Percentiles rank a stretch among this genome's conserved stretches.
phyloP scores from a whole-genome alignment of 2,329 filamentous ascomycete genomes.

The Aspergillus jensenii region DNA sequence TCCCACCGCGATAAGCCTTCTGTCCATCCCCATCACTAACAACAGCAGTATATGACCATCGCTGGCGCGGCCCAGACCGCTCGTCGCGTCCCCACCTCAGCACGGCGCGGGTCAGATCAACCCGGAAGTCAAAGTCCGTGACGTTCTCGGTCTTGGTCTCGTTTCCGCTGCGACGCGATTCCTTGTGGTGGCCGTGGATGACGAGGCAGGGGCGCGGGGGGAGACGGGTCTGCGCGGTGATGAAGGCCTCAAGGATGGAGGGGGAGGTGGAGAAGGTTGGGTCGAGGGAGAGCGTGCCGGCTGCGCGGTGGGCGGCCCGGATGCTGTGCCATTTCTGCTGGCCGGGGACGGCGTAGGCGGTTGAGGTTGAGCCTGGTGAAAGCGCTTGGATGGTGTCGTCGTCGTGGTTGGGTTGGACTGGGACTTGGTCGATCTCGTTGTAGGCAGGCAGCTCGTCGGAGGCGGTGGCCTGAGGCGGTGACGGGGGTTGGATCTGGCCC shows the following conservation, averaged over 20 bases:
- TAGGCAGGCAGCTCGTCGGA: constrained; percentile 3
- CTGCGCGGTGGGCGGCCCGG: neutral
- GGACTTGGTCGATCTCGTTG: neutral
- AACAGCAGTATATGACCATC: constrained; percentile 19
- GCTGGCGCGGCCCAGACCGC: constrained; percentile 6
- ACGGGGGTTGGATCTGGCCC: neutral
- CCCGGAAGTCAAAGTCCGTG: constrained; percentile 31
- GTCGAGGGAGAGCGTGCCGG: constrained; percentile 5
- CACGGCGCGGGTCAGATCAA: constrained; percentile 21
- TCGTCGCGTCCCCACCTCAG: constrained; percentile 4
- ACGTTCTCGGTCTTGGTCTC: constrained; percentile 26
- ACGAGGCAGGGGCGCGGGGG: constrained; percentile 57
- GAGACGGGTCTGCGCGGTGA: constrained; percentile 31
- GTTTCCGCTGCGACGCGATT: constrained; percentile 30
- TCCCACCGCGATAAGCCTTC: constrained; percentile 27
- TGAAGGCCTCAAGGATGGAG: constrained; percentile 43
- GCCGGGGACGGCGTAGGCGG: constrained; percentile 7
- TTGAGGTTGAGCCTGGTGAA: neutral
- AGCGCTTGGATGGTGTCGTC: neutral
- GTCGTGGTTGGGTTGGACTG: neutral
- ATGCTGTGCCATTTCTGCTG: constrained; percentile 8
- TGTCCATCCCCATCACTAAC: constrained; percentile 23
- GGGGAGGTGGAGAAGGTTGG: constrained; percentile 12
- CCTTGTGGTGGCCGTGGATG: constrained; percentile 55
- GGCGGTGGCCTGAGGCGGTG: neutral